These are phyloP conservation scores for Chaetomiaceae sp. DNA, from an alignment of 2,329 filamentous ascomycete species.

Conservation along the genomic window DNA sequence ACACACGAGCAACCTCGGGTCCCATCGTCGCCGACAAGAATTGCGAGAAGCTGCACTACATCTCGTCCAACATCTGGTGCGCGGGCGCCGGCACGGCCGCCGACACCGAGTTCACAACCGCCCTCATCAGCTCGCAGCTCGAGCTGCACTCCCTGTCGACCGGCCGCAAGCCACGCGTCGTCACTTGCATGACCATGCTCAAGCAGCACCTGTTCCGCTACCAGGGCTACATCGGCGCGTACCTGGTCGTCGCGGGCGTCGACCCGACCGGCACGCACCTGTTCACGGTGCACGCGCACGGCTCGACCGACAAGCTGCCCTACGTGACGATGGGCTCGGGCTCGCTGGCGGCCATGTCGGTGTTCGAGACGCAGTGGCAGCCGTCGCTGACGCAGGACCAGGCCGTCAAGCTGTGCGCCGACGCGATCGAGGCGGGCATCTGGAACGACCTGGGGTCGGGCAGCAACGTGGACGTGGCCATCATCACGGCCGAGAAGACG, in stretches of 20 bases:
- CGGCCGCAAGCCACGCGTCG: constrained; percentile 91
- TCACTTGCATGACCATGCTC: constrained; percentile 98
- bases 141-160: constrained; percentile 96
- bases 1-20: constrained; percentile 93
- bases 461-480: constrained; percentile 93
- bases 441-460: constrained; percentile 98
- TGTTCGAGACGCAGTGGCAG: constrained; percentile 97
- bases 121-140: constrained; percentile 96
- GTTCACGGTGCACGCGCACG: constrained; percentile 98
- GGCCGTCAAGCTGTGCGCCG: constrained; percentile 74
- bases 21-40: constrained; percentile 99
- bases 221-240: constrained; percentile 96
- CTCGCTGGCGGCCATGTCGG: constrained; percentile 92
- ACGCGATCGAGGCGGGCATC: constrained; percentile 93
- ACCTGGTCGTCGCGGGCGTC: constrained; percentile 93
- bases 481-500: constrained; percentile 95
- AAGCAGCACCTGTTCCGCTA: constrained; percentile 99
- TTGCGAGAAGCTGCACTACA: constrained; percentile 99
- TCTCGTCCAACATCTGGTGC: constrained; percentile 98
- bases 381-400: constrained; percentile 68
- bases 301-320: constrained; percentile 95
- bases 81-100: constrained; percentile 95
- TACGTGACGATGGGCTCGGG: constrained; percentile 99
- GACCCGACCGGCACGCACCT: constrained; percentile 93
- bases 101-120: constrained; percentile 98